Conservation (phyloP, 208 protist species). For the Spongospora subterranea region DNA sequence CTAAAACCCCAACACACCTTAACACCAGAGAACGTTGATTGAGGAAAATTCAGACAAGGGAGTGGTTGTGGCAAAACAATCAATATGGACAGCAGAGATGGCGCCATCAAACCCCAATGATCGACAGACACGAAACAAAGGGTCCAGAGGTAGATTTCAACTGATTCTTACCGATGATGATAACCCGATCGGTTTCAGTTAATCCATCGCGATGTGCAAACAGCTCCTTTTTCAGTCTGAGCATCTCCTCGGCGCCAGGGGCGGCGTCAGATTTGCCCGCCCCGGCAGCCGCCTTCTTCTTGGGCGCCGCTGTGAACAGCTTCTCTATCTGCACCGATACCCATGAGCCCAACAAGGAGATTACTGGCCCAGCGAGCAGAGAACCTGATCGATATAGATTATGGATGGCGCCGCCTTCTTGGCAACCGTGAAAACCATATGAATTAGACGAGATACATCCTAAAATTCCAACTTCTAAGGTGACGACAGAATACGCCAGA, state of each 20-base stretch:
- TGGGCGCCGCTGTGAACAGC: neutral
- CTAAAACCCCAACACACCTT: neutral
- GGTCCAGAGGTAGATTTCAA: too few relatives aligned
- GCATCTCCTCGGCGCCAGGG: neutral
- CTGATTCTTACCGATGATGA: constrained; percentile 1
- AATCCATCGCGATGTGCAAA: constrained; percentile 48
- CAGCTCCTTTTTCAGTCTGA: constrained; percentile 17
- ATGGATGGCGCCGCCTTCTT: constrained; percentile 16
- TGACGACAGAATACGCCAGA: too few relatives aligned
- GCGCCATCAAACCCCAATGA: too few relatives aligned
- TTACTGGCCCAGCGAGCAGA: neutral
- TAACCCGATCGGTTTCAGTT: constrained; percentile 25
- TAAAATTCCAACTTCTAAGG: too few relatives aligned
- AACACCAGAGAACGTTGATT: too few relatives aligned
- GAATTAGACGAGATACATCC: constrained; percentile 1
- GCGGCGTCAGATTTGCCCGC: neutral
- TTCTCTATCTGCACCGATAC: neutral
- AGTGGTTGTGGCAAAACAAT: too few relatives aligned
- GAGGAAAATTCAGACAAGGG: too few relatives aligned
- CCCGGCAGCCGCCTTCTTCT: neutral
- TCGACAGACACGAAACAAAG: too few relatives aligned
- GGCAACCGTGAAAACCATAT: constrained; percentile 9
- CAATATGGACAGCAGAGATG: too few relatives aligned
- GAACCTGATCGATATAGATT: constrained; percentile 36
- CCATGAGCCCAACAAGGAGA: neutral